These are phyloP conservation scores for Cladorrhinum sp. DNA, from an alignment of 2,329 filamentous ascomycete species.

Conservation along the genomic window DNA sequence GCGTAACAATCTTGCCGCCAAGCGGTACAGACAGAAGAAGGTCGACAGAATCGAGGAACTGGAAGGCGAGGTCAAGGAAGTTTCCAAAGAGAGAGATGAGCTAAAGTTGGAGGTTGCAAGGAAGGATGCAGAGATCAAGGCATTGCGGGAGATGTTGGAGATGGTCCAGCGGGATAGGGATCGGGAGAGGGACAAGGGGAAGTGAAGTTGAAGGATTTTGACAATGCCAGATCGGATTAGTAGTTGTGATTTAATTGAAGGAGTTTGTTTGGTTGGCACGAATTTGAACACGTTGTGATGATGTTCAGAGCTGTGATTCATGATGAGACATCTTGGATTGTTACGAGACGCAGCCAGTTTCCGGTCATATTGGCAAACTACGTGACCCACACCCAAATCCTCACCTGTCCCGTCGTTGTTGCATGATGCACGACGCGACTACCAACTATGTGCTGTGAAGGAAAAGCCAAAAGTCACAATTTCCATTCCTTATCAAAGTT, in stretches of 20 bases:
- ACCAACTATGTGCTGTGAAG: too few relatives aligned
- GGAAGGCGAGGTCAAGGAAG: slow-evolving; percentile 50
- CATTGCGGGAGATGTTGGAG: slow-evolving; percentile 45
- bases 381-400: too few relatives aligned
- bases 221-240: not conserved
- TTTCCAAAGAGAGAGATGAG: slow-evolving; percentile 54
- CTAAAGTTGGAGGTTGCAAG: slow-evolving; percentile 54
- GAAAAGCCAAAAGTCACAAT: too few relatives aligned
- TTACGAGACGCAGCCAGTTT: too few relatives aligned
- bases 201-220: not conserved
- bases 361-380: too few relatives aligned
- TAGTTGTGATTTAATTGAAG: not conserved
- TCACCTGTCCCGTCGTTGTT: too few relatives aligned
- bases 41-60: slow-evolving; percentile 57
- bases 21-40: slow-evolving; percentile 61
- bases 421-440: too few relatives aligned
- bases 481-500: too few relatives aligned
- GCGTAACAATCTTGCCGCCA: slow-evolving; percentile 61
- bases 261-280: not conserved
- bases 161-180: slow-evolving; percentile 14
- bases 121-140: slow-evolving; percentile 57
- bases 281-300: too few relatives aligned
- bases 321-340: too few relatives aligned
- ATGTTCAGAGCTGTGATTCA: too few relatives aligned
- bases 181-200: not conserved